phyloP scores from a whole-genome alignment of 768 basidiomycete species.

The Boletus sp. region DNA sequence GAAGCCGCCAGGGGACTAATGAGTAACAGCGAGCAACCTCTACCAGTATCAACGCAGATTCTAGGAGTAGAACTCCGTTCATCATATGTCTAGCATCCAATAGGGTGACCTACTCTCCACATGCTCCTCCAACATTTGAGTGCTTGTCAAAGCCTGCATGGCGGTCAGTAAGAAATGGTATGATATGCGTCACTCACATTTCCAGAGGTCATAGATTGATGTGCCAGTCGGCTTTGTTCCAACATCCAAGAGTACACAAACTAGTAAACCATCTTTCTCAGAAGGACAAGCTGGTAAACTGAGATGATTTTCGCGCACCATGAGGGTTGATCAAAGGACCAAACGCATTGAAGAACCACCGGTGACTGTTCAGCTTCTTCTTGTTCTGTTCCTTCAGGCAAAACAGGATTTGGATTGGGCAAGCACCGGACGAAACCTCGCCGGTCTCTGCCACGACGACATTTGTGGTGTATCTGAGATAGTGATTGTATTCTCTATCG shows the following conservation, averaged over 20 bases:
- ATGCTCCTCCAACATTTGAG: slow-evolving; percentile 86
- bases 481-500: neutral
- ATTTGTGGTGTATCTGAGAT: slow-evolving; percentile 65
- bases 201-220: slow-evolving; percentile 96
- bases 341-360: slow-evolving; percentile 98
- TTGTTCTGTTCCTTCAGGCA: slow-evolving; percentile 95
- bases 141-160: slow-evolving; percentile 71
- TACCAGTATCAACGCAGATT: slow-evolving; percentile 80
- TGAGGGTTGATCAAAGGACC: slow-evolving; percentile 85
- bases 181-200: slow-evolving; percentile 46
- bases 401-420: slow-evolving; percentile 85
- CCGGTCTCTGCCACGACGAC: slow-evolving; percentile 77
- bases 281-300: neutral
- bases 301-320: slow-evolving; percentile 38
- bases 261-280: slow-evolving; percentile 33
- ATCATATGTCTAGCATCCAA: neutral
- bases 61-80: slow-evolving; percentile 31
- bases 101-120: slow-evolving; percentile 68
- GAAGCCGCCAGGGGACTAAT: slow-evolving; percentile 83
- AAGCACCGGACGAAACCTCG: slow-evolving; percentile 71
- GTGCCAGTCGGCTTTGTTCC: slow-evolving; percentile 94
- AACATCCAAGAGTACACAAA: slow-evolving; percentile 90
- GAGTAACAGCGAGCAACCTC: slow-evolving; percentile 66
- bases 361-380: slow-evolving; percentile 93
- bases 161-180: slow-evolving; percentile 2